Evolutionary conservation across 768 basidiomycete genomes (phyloP).

Genomic region (Hypholoma fasciculare): DNA sequence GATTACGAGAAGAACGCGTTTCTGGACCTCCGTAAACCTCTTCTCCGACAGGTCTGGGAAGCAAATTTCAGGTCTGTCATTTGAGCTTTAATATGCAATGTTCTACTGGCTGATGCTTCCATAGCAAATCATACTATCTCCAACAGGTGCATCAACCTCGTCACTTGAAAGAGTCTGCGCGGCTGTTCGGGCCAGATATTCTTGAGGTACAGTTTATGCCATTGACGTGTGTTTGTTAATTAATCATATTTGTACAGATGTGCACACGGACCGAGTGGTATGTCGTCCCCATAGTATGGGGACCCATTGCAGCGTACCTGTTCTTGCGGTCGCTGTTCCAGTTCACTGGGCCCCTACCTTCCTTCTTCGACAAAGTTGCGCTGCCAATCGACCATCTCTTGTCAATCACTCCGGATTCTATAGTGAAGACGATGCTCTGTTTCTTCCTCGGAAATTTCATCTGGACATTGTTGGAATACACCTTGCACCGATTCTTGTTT

Average conservation of each 20-base stretch:
- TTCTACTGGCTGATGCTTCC: constrained; percentile 5
- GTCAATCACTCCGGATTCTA: constrained; percentile 48
- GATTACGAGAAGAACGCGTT: constrained; percentile 93
- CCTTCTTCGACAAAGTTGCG: constrained; percentile 55
- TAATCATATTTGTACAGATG: constrained; percentile 39
- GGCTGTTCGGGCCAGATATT: constrained; percentile 79
- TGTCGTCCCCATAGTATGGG: constrained; percentile 90
- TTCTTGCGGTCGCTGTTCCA: constrained; percentile 81
- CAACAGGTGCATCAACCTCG: constrained; percentile 97
- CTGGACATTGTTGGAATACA: constrained; percentile 95
- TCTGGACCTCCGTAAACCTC: constrained; percentile 83
- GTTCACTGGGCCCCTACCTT: constrained; percentile 71
- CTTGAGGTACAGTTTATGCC: constrained; percentile 62
- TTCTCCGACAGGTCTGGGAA: constrained; percentile 85
- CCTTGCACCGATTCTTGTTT: constrained; percentile 95
- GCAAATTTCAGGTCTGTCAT: constrained; percentile 74
- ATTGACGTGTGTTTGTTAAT: constrained; percentile 6
- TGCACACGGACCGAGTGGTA: constrained; percentile 91
- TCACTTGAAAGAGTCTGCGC: constrained; percentile 79
- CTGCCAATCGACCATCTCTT: constrained; percentile 52
- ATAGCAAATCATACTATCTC: constrained; percentile 91
- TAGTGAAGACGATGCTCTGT: constrained; percentile 58
- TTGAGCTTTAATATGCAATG: neutral
- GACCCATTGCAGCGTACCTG: constrained; percentile 81
- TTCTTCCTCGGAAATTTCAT: constrained; percentile 86